Conservation (phyloP, 257 asterid genomes). For the Echites panduratus region DNA sequence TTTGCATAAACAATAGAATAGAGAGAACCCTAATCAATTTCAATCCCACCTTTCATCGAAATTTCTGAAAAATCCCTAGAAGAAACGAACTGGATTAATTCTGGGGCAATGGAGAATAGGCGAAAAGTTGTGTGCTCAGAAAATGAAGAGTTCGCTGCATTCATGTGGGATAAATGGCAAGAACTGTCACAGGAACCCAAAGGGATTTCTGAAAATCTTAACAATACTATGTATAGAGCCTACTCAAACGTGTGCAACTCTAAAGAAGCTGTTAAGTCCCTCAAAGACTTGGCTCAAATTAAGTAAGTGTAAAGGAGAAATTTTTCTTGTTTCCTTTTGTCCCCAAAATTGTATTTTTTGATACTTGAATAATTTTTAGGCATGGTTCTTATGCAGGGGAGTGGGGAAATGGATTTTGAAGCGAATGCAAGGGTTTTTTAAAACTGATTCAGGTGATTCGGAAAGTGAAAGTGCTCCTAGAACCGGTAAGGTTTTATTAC, state of each 20-base stretch:
- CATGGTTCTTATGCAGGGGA: slow-evolving; percentile 44
- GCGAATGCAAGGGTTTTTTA: slow-evolving; percentile 71
- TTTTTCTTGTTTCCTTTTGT: neutral
- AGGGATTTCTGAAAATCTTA: slow-evolving; percentile 77
- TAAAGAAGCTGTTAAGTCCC: slow-evolving; percentile 49
- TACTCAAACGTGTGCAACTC: slow-evolving; percentile 59
- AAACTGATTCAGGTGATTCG: slow-evolving; percentile 34
- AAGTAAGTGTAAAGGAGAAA: slow-evolving; percentile 47
- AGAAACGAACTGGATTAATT: neutral
- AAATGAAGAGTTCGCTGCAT: slow-evolving; percentile 64
- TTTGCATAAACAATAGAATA: neutral
- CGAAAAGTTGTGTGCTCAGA: slow-evolving; percentile 47
- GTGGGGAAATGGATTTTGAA: slow-evolving; percentile 92
- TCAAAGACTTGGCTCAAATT: slow-evolving; percentile 63
- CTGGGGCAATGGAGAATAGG: slow-evolving; percentile 35
- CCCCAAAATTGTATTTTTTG: neutral
- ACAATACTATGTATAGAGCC: slow-evolving; percentile 60
- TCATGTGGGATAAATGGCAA: slow-evolving; percentile 54
- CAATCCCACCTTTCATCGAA: neutral
- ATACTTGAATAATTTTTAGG: neutral
- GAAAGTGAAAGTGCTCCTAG: slow-evolving; percentile 34
- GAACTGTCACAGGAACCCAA: slow-evolving; percentile 61
- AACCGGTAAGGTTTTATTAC: slow-evolving; percentile 37
- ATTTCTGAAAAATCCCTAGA: neutral
- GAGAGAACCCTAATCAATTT: slow-evolving; percentile 7